phyloP scores from a whole-genome alignment of 2,329 filamentous ascomycete genomes.

The Calonectria henricotiae region DNA sequence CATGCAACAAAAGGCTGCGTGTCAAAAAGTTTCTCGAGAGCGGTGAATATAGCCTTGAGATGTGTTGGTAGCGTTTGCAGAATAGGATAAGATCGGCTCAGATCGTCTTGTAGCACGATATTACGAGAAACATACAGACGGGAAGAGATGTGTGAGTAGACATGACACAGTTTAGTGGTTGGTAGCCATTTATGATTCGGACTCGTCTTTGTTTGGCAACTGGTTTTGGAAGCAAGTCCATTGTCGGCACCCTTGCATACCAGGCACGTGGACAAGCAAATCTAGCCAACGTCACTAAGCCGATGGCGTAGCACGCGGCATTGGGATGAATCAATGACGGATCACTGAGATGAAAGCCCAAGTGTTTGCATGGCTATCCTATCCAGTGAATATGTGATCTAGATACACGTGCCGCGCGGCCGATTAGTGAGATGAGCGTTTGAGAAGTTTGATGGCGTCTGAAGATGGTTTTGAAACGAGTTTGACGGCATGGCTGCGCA shows the following conservation, averaged over 20 bases:
- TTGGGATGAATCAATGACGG: background rate
- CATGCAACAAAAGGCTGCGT: background rate
- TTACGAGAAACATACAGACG: background rate
- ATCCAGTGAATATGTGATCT: background rate
- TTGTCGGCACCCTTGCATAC: background rate
- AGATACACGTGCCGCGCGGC: slow-evolving; percentile 26
- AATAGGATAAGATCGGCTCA: background rate
- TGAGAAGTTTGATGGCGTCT: slow-evolving; percentile 11
- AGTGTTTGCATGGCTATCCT: background rate
- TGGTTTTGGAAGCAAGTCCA: background rate
- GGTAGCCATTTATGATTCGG: background rate
- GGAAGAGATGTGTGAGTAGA: background rate
- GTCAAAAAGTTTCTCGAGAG: background rate
- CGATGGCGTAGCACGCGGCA: slow-evolving; percentile 1
- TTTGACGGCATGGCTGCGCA: slow-evolving; percentile 8
- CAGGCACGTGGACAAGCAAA: slow-evolving; percentile 9
- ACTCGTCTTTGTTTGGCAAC: no score
- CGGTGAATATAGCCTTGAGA: slow-evolving; percentile 10
- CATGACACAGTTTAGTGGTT: background rate
- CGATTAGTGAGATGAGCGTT: slow-evolving; percentile 33
- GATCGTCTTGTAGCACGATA: background rate
- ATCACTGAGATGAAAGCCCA: background rate
- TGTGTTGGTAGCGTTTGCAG: slow-evolving; percentile 8
- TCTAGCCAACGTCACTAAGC: slow-evolving; percentile 26
- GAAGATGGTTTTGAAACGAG: slow-evolving; percentile 34